Evolutionary conservation across 1,284 basidiomycete genomes (phyloP).

Genomic region (Ustilago vetiveriae): DNA sequence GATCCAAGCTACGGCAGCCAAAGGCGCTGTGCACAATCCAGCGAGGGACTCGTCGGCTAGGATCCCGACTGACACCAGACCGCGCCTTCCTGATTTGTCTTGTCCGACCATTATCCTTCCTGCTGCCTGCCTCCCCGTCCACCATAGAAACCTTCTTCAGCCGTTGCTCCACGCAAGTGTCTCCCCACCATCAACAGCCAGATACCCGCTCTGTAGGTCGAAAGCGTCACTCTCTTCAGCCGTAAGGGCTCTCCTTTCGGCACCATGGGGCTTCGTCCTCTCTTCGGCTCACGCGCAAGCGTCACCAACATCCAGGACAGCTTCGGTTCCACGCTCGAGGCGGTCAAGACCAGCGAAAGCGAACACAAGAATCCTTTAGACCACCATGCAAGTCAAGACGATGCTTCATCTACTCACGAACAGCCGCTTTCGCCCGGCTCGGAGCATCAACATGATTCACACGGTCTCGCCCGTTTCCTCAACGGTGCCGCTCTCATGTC

Average conservation of each 20-base stretch:
- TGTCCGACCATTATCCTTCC: too few species aligned
- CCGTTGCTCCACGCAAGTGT: too few species aligned
- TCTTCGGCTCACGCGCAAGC: conserved; percentile 36
- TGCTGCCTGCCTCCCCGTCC: too few species aligned
- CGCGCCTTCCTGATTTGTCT: too few species aligned
- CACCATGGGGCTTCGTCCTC: conserved; percentile 29
- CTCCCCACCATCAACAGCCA: too few species aligned
- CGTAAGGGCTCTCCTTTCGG: background rate
- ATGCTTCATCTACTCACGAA: background rate
- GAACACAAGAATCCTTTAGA: conserved; percentile 7
- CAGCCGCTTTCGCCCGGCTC: background rate
- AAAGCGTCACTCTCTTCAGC: background rate
- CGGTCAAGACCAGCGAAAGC: conserved; percentile 34
- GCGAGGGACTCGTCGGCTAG: too few species aligned
- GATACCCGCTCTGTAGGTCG: too few species aligned
- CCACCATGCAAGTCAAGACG: background rate
- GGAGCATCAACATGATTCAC: conserved; percentile 2
- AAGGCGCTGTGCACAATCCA: too few species aligned
- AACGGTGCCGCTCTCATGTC: conserved; percentile 39
- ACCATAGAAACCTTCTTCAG: too few species aligned
- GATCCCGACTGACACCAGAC: too few species aligned
- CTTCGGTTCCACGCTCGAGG: conserved; percentile 30
- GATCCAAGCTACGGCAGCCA: too few species aligned
- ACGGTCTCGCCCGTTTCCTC: conserved; percentile 22
- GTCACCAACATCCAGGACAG: conserved; percentile 35